Percentiles rank a stretch among this genome's conserved stretches.
Evolutionary conservation across 176 grass and related monocot species (phyloP).

Genomic region (Triticum monococcum): DNA sequence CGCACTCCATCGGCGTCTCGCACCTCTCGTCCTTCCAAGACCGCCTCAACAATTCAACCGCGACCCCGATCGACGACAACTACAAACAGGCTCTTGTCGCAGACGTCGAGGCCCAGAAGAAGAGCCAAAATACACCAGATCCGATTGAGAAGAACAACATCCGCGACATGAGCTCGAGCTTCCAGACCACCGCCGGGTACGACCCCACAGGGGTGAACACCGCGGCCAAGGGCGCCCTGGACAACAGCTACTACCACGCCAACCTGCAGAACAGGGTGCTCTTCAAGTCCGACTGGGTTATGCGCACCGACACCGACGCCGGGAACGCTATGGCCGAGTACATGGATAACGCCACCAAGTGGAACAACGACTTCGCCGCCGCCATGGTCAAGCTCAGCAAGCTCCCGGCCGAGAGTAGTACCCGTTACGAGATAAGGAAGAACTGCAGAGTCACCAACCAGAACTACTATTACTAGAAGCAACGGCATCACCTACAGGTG

Average conservation of each 20-base stretch:
- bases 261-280: slow-evolving; percentile 23
- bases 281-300: slow-evolving; percentile 24
- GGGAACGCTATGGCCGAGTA: background rate
- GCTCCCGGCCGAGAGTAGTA: background rate
- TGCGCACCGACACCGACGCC: background rate
- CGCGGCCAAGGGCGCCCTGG: background rate
- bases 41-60: background rate
- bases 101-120: background rate
- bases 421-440: background rate
- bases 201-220: background rate
- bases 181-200: background rate
- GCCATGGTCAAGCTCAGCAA: slow-evolving; percentile 41
- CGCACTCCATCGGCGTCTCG: slow-evolving; percentile 43
- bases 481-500: background rate
- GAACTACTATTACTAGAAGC: background rate
- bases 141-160: background rate
- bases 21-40: slow-evolving; percentile 29
- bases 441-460: slow-evolving; percentile 16
- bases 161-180: background rate
- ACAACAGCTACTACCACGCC: slow-evolving; percentile 19
- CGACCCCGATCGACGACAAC: background rate
- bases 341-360: background rate
- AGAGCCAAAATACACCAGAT: background rate
- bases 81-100: background rate
- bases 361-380: background rate